Conservation (phyloP, 257 asterid genomes). For the Paraleonurus japonicus region DNA sequence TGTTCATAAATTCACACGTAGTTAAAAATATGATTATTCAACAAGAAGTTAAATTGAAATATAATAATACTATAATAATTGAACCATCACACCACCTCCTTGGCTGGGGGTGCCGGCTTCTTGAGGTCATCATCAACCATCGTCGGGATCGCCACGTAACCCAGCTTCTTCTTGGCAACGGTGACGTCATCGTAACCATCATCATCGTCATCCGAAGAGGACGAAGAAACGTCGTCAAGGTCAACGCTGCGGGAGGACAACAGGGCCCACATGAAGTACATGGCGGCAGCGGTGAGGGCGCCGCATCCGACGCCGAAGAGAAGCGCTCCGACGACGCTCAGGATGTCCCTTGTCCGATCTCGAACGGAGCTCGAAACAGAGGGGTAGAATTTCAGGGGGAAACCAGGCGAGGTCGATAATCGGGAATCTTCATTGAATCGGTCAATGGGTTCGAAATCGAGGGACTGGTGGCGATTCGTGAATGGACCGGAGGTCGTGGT, state of each 20-base stretch:
- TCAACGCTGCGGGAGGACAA: constrained; percentile 46
- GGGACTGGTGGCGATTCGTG: constrained; percentile 6
- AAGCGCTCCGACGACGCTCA: constrained; percentile 61
- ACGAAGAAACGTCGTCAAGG: constrained; percentile 36
- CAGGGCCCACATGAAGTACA: constrained; percentile 67
- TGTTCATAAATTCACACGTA: not conserved
- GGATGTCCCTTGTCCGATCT: constrained; percentile 60
- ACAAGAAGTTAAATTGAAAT: not conserved
- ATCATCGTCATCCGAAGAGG: constrained; percentile 36
- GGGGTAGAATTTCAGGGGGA: constrained; percentile 33
- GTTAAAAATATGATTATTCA: not conserved
- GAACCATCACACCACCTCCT: not conserved
- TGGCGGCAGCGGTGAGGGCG: constrained; percentile 54
- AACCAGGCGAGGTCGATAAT: constrained; percentile 4
- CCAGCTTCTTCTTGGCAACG: constrained; percentile 40
- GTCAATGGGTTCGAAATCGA: not conserved
- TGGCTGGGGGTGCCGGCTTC: constrained; percentile 31
- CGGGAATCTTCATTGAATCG: constrained; percentile 8
- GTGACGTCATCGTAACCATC: constrained; percentile 25
- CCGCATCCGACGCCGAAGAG: constrained; percentile 74
- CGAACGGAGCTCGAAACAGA: constrained; percentile 47
- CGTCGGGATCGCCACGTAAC: constrained; percentile 42
- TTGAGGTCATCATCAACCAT: constrained; percentile 45
- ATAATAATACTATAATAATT: not conserved
- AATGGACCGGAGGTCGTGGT: constrained; percentile 13